These are phyloP conservation scores for Serpula lacrymans DNA, from an alignment of 768 basidiomycete species.

Conservation along the genomic window DNA sequence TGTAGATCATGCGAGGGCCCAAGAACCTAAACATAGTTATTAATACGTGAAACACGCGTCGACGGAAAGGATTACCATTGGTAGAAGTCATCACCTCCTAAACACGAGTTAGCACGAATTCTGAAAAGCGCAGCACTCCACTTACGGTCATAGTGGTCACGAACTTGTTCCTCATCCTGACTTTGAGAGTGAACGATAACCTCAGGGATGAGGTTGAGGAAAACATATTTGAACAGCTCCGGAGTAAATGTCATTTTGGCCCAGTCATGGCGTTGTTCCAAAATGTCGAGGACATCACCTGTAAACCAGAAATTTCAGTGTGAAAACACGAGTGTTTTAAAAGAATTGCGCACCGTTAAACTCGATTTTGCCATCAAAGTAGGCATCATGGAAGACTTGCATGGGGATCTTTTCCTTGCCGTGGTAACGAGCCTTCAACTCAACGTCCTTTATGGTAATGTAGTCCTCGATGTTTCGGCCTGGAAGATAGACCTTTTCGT, in stretches of 20 bases:
- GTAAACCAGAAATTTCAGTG: constrained; percentile 2
- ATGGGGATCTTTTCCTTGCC: constrained; percentile 93
- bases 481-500: constrained; percentile 83
- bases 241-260: constrained; percentile 86
- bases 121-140: constrained; percentile 9
- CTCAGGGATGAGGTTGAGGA: constrained; percentile 86
- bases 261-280: constrained; percentile 97
- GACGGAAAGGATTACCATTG: constrained; percentile 50
- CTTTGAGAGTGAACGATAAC: constrained; percentile 86
- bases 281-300: constrained; percentile 91
- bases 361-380: constrained; percentile 93
- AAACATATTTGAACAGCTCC: constrained; percentile 92
- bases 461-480: constrained; percentile 86
- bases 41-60: not conserved
- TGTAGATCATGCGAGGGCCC: constrained; percentile 96
- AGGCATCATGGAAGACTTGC: constrained; percentile 97
- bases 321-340: not conserved
- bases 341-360: constrained; percentile 70
- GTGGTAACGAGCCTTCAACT: constrained; percentile 74
- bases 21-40: constrained; percentile 61
- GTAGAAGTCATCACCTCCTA: constrained; percentile 95
- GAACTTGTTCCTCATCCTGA: constrained; percentile 95
- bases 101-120: constrained; percentile 1
- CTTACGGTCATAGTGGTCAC: constrained; percentile 91
- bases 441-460: constrained; percentile 83